phyloP scores from a whole-genome alignment of 2,329 filamentous ascomycete species.

The Daldinia sp. region DNA sequence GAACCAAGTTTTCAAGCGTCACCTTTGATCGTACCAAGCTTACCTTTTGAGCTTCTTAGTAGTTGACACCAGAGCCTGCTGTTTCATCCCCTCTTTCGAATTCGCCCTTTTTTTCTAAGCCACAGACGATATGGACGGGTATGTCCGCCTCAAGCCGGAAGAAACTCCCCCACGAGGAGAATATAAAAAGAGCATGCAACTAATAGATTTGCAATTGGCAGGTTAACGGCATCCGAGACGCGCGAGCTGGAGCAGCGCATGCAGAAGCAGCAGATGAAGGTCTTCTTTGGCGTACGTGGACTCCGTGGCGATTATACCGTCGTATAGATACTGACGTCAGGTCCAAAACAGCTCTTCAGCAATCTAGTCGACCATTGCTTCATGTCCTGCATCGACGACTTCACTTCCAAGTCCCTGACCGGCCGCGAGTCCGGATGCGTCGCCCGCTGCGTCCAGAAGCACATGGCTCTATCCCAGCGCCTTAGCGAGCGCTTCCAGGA shows the following conservation, averaged over 20 bases:
- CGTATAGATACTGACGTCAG: neutral
- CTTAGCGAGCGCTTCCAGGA: constrained; percentile 89
- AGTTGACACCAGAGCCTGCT: neutral
- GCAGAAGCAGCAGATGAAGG: constrained; percentile 98
- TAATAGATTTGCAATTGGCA: constrained; percentile 37
- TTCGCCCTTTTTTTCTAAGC: neutral
- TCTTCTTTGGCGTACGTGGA: constrained; percentile 90
- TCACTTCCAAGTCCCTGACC: constrained; percentile 94
- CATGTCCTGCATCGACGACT: constrained; percentile 96
- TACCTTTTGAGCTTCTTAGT: neutral
- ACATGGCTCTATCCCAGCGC: constrained; percentile 89
- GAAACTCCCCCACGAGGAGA: neutral
- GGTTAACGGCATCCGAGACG: constrained; percentile 81
- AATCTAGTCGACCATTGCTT: constrained; percentile 90
- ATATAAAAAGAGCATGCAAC: neutral
- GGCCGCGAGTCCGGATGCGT: constrained; percentile 91
- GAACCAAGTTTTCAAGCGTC: constrained; percentile 14
- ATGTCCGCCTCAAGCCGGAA: constrained; percentile 6
- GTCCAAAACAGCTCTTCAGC: constrained; percentile 59
- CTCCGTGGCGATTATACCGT: too few species aligned
- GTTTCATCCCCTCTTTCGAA: neutral
- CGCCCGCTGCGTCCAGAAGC: constrained; percentile 94
- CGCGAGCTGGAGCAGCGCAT: constrained; percentile 93
- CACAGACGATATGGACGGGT: constrained; percentile 43
- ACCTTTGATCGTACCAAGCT: neutral